A percentile compares a stretch with the other conserved stretches of the same genome.
These are phyloP conservation scores for Boletellus deceptivus DNA, from an alignment of 1,284 basidiomycete species.

Conservation along the genomic window DNA sequence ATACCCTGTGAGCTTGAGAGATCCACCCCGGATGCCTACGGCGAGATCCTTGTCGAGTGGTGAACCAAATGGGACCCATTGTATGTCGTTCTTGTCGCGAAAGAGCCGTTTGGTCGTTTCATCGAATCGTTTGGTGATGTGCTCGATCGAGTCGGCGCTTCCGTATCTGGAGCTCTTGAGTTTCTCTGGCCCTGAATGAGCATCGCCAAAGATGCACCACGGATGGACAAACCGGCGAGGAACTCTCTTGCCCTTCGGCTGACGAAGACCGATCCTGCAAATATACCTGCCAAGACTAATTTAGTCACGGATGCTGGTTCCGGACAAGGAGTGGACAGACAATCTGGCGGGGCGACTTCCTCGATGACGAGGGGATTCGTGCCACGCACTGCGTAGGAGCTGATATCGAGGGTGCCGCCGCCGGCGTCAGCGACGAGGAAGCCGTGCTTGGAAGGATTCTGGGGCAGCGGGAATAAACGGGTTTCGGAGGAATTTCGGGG, in stretches of 20 bases:
- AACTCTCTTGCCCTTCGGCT: conserved; percentile 67
- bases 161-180: conserved; percentile 69
- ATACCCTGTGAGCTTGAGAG: conserved; percentile 69
- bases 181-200: conserved; percentile 49
- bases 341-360: conserved; percentile 77
- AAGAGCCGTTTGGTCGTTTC: conserved; percentile 79
- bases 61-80: conserved; percentile 75
- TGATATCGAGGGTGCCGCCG: conserved; percentile 77
- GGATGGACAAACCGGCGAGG: conserved; percentile 49
- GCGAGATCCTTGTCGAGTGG: conserved; percentile 67
- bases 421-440: conserved; percentile 78
- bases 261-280: conserved; percentile 79
- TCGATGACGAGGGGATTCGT: conserved; percentile 70
- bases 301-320: background rate
- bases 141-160: conserved; percentile 63
- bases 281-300: conserved; percentile 49
- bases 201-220: background rate
- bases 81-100: conserved; percentile 60
- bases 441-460: conserved; percentile 69
- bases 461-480: conserved; percentile 9
- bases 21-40: conserved; percentile 69
- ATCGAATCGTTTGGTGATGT: conserved; percentile 71
- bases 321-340: conserved; percentile 38
- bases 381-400: conserved; percentile 68
- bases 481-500: background rate